Evolutionary conservation across 257 asterid species (phyloP), one percentile per base, ranked within the genome.

Genomic region (Datura wrightii): DNA sequence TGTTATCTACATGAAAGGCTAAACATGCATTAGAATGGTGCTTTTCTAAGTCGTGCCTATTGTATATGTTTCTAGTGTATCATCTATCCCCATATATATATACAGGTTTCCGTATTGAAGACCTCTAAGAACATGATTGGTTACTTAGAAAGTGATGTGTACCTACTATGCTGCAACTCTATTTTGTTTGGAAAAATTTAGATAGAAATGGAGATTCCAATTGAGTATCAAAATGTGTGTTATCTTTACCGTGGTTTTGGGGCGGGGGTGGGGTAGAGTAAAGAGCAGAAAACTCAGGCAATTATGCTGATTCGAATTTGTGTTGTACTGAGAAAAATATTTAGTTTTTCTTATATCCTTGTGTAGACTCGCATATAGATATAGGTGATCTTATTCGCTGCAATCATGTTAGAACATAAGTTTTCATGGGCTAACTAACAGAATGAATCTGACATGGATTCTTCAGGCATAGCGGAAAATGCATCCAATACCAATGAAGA

Each of bases 361-460:
- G 13, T 5, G 1, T 6, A 66, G 44, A 66, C 48, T 66, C 78
- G 7, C 19, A 39, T 67, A 16, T 41, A 70, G 79, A 41, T 42
- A 41, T 18, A 8, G 8, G 54, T 16, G 39, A 44, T 44, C 80
- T 46, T 72, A 46, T 46, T 72, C 2, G 0, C 53, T 42, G 79
- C 54, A 42, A 18, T 55, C 55, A 42, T 70, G 42, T 41, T 18
- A 42, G 55, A 70, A 70, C 10, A 0, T 11, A 63, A 24, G 18
- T 31, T 9, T 63, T 46, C 54, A 2, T 82, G 46, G 11, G 39
- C 59, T 3, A 65, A 67, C 60, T 53, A 31, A 82, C 50, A 7
- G 34, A 62, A 42, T 24, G 79, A 81, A 36, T 46, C 16, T 52
- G 13, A 82, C 83, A 54, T 19, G 34, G 83, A 85, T 80, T 44